phyloP scores from a whole-genome alignment of 306 rosid genomes.

The Acacia crassicarpa region DNA sequence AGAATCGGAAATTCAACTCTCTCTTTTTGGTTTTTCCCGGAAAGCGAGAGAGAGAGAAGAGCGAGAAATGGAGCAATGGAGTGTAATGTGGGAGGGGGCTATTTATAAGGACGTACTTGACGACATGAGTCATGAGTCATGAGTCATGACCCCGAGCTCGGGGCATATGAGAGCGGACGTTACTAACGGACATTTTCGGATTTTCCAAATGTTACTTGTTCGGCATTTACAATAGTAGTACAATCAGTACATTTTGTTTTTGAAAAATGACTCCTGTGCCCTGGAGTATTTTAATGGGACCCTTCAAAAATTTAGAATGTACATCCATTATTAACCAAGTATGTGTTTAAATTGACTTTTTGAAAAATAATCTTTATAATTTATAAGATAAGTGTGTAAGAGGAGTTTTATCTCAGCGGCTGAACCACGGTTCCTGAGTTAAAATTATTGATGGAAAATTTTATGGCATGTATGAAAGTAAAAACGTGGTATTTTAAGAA shows the following conservation, averaged over 20 bases:
- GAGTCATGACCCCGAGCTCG: background rate
- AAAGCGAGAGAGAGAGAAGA: background rate
- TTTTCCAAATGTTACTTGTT: background rate
- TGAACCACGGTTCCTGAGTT: no score
- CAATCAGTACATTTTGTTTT: no score
- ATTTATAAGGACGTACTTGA: background rate
- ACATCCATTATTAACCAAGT: no score
- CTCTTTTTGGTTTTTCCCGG: background rate
- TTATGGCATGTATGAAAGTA: no score
- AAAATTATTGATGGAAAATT: no score
- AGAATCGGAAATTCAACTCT: conserved; percentile 11
- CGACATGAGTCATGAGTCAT: background rate
- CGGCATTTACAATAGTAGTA: background rate
- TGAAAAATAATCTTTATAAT: no score
- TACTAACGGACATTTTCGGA: background rate
- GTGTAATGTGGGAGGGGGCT: background rate
- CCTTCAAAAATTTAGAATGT: background rate
- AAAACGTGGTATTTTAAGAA: no score
- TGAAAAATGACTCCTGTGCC: background rate
- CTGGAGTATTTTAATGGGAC: background rate
- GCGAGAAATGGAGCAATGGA: background rate
- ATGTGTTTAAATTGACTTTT: no score
- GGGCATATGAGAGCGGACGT: background rate
- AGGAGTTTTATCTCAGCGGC: no score
- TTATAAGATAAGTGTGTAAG: no score